A percentile compares a stretch with the other conserved stretches of the same genome.
Evolutionary conservation across 2,329 filamentous ascomycete species (phyloP).

Genomic region (Monosporascus cannonballus): DNA sequence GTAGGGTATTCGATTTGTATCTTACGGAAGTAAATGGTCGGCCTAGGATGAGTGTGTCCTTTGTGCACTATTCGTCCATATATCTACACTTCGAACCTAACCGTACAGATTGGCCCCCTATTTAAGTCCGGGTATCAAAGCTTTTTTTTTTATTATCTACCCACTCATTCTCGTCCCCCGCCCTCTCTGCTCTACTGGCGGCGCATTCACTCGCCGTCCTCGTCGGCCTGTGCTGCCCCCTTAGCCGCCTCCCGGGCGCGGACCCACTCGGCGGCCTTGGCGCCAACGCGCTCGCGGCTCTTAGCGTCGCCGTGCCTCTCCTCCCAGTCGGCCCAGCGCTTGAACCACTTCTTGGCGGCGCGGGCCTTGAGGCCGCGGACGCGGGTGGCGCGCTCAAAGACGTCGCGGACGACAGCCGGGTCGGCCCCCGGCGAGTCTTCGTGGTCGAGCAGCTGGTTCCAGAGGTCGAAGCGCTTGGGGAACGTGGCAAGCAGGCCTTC

Average conservation of each 20-base stretch:
- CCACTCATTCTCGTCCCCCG: slow-evolving; percentile 71
- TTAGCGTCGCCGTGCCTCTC: slow-evolving; percentile 64
- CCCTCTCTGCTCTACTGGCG: slow-evolving; percentile 49
- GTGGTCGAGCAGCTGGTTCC: slow-evolving; percentile 86
- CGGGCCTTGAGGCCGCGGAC: slow-evolving; percentile 70
- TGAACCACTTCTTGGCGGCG: slow-evolving; percentile 82
- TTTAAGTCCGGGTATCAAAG: neutral
- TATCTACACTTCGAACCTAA: too few species aligned
- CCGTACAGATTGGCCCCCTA: neutral
- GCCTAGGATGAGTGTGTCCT: too few species aligned
- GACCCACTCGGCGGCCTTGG: slow-evolving; percentile 65
- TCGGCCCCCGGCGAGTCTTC: slow-evolving; percentile 58
- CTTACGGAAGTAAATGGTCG: too few species aligned
- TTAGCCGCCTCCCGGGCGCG: slow-evolving; percentile 39
- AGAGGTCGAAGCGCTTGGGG: slow-evolving; percentile 85
- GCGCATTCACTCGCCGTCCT: slow-evolving; percentile 26
- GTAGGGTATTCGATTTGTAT: too few species aligned
- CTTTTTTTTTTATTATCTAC: neutral
- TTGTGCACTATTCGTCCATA: too few species aligned
- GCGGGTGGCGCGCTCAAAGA: slow-evolving; percentile 76
- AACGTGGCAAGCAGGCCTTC: slow-evolving; percentile 79
- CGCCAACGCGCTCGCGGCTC: slow-evolving; percentile 63
- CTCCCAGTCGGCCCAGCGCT: slow-evolving; percentile 88
- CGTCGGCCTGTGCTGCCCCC: slow-evolving; percentile 18
- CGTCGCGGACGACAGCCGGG: slow-evolving; percentile 53